A percentile compares a stretch with the other conserved stretches of the same genome.
Conservation (phyloP, 1,139 yeast species). For the Magnusiomyces fungicola region DNA sequence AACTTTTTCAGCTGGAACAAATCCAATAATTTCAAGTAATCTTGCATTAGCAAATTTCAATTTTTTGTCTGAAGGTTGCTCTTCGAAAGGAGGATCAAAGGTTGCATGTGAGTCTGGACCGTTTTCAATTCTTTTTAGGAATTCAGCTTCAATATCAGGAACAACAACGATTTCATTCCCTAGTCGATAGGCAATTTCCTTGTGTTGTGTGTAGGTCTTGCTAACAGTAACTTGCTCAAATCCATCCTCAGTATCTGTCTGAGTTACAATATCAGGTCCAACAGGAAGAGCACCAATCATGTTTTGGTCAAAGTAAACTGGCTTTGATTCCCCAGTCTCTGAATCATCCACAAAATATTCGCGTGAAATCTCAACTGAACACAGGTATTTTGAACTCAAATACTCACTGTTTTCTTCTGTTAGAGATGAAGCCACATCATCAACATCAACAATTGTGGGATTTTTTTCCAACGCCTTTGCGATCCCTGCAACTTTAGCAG, state of each 20-base stretch:
- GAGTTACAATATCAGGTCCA: too few species aligned
- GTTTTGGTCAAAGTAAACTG: constrained; percentile 17
- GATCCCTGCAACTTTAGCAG: constrained; percentile 12
- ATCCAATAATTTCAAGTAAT: constrained; percentile 43
- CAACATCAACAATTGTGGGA: too few species aligned
- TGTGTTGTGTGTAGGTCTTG: too few species aligned
- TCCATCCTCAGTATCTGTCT: constrained; percentile 18
- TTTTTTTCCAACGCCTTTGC: background rate
- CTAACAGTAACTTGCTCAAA: too few species aligned
- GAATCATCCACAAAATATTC: constrained; percentile 21
- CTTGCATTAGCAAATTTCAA: too few species aligned
- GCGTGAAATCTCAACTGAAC: constrained; percentile 10
- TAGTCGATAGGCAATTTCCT: constrained; percentile 52
- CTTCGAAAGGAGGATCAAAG: too few species aligned
- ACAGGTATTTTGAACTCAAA: constrained; percentile 2
- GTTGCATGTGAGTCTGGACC: background rate
- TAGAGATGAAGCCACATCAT: too few species aligned
- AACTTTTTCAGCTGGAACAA: constrained; percentile 40
- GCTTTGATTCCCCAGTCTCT: constrained; percentile 26
- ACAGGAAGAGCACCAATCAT: too few species aligned
- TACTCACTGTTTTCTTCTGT: too few species aligned
- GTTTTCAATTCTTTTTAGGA: constrained; percentile 25
- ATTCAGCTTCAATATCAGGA: constrained; percentile 40
- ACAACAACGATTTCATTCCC: constrained; percentile 55
- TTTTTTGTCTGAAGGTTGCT: too few species aligned